phyloP scores from a whole-genome alignment of 768 basidiomycete species.

The Agrocybe praecox region DNA sequence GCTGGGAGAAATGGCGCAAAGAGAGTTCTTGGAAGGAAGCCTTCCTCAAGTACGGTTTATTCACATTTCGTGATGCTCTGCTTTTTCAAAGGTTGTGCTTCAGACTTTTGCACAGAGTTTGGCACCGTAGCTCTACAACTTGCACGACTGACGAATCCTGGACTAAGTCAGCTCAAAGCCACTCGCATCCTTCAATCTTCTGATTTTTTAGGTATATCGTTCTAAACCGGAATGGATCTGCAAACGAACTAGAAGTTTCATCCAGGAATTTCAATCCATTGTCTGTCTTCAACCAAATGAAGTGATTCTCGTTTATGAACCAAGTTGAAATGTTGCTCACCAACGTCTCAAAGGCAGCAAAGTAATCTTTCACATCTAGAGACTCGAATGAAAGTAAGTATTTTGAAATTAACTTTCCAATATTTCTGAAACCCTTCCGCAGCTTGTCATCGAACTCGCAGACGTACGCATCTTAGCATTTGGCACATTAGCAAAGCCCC shows the following conservation, averaged over 20 bases:
- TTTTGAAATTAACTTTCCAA: neutral
- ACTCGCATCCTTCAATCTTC: conserved; percentile 1
- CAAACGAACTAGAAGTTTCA: conserved; percentile 67
- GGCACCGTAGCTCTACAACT: conserved; percentile 68
- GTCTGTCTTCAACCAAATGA: conserved; percentile 72
- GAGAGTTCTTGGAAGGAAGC: conserved; percentile 64
- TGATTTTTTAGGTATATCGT: conserved; percentile 61
- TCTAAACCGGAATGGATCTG: conserved; percentile 74
- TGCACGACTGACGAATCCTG: conserved; percentile 83
- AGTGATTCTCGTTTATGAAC: conserved; percentile 44
- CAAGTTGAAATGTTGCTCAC: neutral
- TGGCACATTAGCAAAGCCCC: conserved; percentile 63
- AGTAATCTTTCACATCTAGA: conserved; percentile 68
- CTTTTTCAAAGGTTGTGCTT: conserved; percentile 12
- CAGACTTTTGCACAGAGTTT: conserved; percentile 64
- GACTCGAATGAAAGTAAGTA: conserved; percentile 64
- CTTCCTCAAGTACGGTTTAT: conserved; percentile 59
- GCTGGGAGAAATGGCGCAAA: conserved; percentile 75
- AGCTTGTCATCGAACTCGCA: conserved; percentile 71
- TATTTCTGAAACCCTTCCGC: neutral
- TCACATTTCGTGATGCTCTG: conserved; percentile 2
- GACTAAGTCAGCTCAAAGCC: conserved; percentile 60
- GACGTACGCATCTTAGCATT: conserved; percentile 77
- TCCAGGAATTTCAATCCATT: conserved; percentile 73
- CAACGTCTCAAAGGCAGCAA: conserved; percentile 51